Evolutionary conservation across 1,284 basidiomycete genomes (phyloP), one percentile per base, ranked within the genome.

Genomic region (Cronartium ribicola): DNA sequence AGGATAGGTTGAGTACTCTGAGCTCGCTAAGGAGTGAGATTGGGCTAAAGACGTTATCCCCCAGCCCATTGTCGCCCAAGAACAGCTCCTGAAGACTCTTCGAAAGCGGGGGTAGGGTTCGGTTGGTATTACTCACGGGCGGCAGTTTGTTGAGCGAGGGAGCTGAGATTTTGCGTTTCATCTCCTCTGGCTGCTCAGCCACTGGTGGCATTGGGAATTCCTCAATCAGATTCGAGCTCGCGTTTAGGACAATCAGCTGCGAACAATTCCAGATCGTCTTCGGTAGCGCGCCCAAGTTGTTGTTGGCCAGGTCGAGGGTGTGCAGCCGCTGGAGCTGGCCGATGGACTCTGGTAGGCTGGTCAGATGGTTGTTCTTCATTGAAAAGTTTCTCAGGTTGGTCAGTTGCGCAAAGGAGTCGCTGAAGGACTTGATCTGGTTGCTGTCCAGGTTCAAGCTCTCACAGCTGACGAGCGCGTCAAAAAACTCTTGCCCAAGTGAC

Each of bases 331-430:
- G 86, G 69, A 98, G 84, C 17, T 84, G 84, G 37, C 93, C 92
- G 66, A 98, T 88, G 51, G 86, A 88, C 14, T 85, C 82, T 0
- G 96, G 96, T 0, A 98, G 84, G 17, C 85, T 83, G 62, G 88
- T 87, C 7, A 99, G 85, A 78, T 89, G 86, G 82, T 98, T 98
- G 81, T 97, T 92, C 62, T 91, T 92, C 79, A 92, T 93, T 4
- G 90, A 90, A 3, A 99, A 86, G 0, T 83, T 84, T 77, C 88
- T 85, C 37, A 99, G 87, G 70, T 86, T 86, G 20, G 83, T 83
- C 37, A 98, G 86, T 17, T 87, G 85, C 61, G 89, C 90, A 5
- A 98, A 83, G 11, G 88, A 87, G 51, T 93, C 88, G 0, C 95
- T 94, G 43, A 98, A 86, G 5, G 87, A 85, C 13, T 89, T 89